These are phyloP conservation scores for Penicillium salamii DNA, from an alignment of 495 filamentous ascomycete genomes.

Conservation along the genomic window DNA sequence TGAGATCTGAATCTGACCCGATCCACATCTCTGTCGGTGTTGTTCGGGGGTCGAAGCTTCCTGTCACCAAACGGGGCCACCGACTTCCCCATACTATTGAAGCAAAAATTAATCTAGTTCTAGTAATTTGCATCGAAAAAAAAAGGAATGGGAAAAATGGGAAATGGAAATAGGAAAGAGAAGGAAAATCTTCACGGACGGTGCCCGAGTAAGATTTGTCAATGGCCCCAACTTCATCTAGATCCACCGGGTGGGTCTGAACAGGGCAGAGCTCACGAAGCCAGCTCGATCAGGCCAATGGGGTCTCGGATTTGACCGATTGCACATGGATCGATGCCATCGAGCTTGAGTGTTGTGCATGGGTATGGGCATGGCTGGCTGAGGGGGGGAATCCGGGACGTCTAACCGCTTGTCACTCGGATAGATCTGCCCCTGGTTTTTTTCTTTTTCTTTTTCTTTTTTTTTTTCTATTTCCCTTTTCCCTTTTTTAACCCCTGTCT, in stretches of 20 bases:
- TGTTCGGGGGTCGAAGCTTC: constrained; percentile 20
- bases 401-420: constrained; percentile 26
- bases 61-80: constrained; percentile 5
- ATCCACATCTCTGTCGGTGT: constrained; percentile 15
- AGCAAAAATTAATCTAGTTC: not conserved
- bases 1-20: not conserved
- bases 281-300: constrained; percentile 21
- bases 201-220: constrained; percentile 7
- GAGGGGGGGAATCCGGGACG: constrained; percentile 19
- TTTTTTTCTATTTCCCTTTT: too few relatives aligned
- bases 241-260: not conserved
- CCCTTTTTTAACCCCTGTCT: constrained; percentile 5
- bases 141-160: not conserved
- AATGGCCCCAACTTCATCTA: not conserved
- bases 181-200: constrained; percentile 2
- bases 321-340: constrained; percentile 17
- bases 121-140: not conserved
- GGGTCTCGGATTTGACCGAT: constrained; percentile 9
- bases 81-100: constrained; percentile 14
- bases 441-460: constrained; percentile 7
- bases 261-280: not conserved
- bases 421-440: constrained; percentile 23
- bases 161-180: not conserved
- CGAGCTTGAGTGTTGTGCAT: constrained; percentile 27
- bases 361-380: constrained; percentile 22